phyloP scores from a whole-genome alignment of 1,139 yeast genomes.

The Zygotorulaspora mrakii region DNA sequence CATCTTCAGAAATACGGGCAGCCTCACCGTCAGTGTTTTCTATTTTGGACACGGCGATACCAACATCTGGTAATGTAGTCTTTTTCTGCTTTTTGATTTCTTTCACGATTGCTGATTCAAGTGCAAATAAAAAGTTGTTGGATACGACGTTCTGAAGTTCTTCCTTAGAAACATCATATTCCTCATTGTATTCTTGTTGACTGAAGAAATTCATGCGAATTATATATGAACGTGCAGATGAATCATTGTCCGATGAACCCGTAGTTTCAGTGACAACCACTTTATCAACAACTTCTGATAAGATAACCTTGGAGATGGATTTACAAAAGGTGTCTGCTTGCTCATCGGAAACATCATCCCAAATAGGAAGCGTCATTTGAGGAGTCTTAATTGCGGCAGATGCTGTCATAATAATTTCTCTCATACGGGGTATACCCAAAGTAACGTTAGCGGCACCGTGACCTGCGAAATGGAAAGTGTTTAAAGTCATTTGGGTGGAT shows the following conservation, averaged over 20 bases:
- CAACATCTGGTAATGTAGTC: conserved; percentile 59
- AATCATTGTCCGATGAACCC: conserved; percentile 48
- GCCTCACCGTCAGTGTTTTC: conserved; percentile 45
- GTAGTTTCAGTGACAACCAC: conserved; percentile 89
- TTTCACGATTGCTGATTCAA: conserved; percentile 70
- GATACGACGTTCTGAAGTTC: conserved; percentile 72
- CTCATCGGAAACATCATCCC: conserved; percentile 71
- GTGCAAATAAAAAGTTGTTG: conserved; percentile 57
- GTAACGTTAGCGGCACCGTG: conserved; percentile 99
- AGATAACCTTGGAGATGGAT: conserved; percentile 75
- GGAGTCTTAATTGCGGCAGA: conserved; percentile 94
- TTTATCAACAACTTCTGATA: conserved; percentile 85
- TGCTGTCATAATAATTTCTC: conserved; percentile 99
- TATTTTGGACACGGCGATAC: conserved; percentile 64
- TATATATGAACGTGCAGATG: conserved; percentile 65
- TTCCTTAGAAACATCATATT: conserved; percentile 80
- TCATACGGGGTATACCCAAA: conserved; percentile 98
- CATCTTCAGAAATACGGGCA: conserved; percentile 48
- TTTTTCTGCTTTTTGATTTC: conserved; percentile 78
- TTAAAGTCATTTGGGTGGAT: conserved; percentile 98
- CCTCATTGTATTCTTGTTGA: conserved; percentile 71
- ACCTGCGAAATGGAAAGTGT: conserved; percentile 99
- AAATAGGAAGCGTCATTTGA: conserved; percentile 90
- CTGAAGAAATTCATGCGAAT: conserved; percentile 75
- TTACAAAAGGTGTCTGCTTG: conserved; percentile 93